phyloP scores from a whole-genome alignment of 176 grass and related monocot genomes.

The Phoenix dactylifera region DNA sequence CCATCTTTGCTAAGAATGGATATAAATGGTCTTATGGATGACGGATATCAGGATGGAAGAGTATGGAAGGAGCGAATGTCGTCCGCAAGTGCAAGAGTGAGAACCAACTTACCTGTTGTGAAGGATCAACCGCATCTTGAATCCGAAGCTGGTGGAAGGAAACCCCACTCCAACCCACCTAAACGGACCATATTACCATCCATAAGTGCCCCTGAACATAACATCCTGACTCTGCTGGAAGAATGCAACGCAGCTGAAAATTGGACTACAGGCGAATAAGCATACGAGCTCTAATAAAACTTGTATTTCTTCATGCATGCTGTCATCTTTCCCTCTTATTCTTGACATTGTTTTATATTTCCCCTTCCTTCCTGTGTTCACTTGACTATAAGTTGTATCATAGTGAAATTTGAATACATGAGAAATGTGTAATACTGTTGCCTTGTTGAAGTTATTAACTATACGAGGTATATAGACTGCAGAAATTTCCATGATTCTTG shows the following conservation, averaged over 20 bases:
- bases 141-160: slow-evolving; percentile 39
- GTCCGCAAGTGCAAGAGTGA: slow-evolving; percentile 36
- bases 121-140: slow-evolving; percentile 67
- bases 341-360: too few relatives aligned
- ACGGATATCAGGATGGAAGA: slow-evolving; percentile 59
- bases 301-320: neutral
- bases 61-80: slow-evolving; percentile 85
- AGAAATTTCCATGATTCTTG: too few relatives aligned
- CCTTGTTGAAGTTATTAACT: too few relatives aligned
- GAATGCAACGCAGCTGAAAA: slow-evolving; percentile 30
- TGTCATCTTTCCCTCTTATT: too few relatives aligned
- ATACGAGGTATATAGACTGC: too few relatives aligned
- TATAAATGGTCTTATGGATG: slow-evolving; percentile 3
- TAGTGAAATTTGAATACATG: too few relatives aligned
- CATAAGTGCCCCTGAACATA: slow-evolving; percentile 49
- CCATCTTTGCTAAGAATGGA: neutral
- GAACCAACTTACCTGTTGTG: slow-evolving; percentile 58
- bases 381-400: too few relatives aligned
- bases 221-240: slow-evolving; percentile 50
- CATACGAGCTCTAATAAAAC: slow-evolving; percentile 10
- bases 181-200: slow-evolving; percentile 59
- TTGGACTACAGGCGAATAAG: slow-evolving; percentile 25
- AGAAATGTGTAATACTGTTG: too few relatives aligned
- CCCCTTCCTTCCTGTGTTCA: too few relatives aligned
- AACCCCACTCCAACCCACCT: slow-evolving; percentile 24